A percentile compares a stretch with the other conserved stretches of the same genome.
Evolutionary conservation across 306 rosid genomes (phyloP).

Genomic region (Vicia sativa): DNA sequence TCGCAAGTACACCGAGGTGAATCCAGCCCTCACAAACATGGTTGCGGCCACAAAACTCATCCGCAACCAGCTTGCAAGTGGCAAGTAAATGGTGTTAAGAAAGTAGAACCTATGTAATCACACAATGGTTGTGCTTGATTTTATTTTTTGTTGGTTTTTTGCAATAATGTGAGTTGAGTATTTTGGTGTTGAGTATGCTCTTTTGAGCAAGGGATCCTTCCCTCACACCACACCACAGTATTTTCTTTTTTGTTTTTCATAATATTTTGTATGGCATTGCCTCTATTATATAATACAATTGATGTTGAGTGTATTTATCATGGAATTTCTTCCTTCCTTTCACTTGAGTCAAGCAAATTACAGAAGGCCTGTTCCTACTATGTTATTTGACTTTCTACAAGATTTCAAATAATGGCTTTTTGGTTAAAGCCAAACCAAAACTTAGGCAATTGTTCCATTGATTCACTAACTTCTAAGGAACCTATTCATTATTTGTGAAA

Average conservation of each 20-base stretch:
- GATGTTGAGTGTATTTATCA: not conserved
- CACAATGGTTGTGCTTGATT: conserved; percentile 21
- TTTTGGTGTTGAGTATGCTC: conserved; percentile 40
- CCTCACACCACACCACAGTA: not conserved
- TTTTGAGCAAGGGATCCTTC: conserved; percentile 14
- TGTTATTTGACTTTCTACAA: too few relatives aligned
- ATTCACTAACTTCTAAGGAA: too few relatives aligned
- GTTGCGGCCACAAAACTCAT: conserved; percentile 75
- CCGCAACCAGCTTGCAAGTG: conserved; percentile 68
- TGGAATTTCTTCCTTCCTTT: not conserved
- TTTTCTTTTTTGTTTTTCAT: not conserved
- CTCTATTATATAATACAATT: conserved; percentile 29
- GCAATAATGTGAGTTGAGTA: conserved; percentile 54
- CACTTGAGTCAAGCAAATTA: too few relatives aligned
- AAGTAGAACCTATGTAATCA: conserved; percentile 19
- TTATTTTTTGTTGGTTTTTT: conserved; percentile 34
- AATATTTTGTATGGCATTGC: conserved; percentile 30
- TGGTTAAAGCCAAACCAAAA: too few relatives aligned
- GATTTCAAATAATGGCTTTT: too few relatives aligned
- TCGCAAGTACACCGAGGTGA: conserved; percentile 79
- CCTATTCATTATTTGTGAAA: too few relatives aligned
- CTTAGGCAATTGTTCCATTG: too few relatives aligned
- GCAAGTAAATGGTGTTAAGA: conserved; percentile 53
- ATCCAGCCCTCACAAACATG: conserved; percentile 78
- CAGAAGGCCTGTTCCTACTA: too few relatives aligned